Percentiles rank a stretch among this genome's conserved stretches.
Evolutionary conservation across 1,284 basidiomycete genomes (phyloP).

Genomic region (Bothia castanella): DNA sequence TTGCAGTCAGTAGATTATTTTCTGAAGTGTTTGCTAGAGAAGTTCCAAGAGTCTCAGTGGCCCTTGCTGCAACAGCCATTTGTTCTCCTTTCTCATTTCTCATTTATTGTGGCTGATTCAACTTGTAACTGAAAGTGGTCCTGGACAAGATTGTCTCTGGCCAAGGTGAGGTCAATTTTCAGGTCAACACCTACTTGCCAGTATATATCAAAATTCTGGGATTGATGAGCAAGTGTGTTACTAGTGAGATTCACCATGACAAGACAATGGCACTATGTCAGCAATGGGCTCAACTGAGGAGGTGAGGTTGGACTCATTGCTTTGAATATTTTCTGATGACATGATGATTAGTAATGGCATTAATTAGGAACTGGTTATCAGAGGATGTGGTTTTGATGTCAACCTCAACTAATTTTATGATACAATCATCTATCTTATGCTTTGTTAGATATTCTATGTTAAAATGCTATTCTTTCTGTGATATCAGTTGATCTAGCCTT

Average conservation of each 20-base stretch:
- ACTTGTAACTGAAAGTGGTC: background rate
- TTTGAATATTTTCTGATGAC: too few relatives aligned
- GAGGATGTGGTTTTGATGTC: background rate
- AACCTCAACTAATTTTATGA: too few relatives aligned
- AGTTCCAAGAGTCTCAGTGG: background rate
- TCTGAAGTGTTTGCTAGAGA: background rate
- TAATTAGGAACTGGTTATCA: too few relatives aligned
- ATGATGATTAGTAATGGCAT: too few relatives aligned
- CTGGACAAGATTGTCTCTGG: background rate
- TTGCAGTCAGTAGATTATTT: background rate
- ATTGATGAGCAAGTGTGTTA: slow-evolving; percentile 3
- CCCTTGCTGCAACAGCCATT: background rate
- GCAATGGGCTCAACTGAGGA: slow-evolving; percentile 1
- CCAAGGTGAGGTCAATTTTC: background rate
- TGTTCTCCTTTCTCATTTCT: background rate
- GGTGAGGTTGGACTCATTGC: too few relatives aligned
- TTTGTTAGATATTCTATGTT: too few relatives aligned
- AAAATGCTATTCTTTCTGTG: too few relatives aligned
- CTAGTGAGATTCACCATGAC: background rate
- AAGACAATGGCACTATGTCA: background rate
- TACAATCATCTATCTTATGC: too few relatives aligned
- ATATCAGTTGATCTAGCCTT: too few relatives aligned
- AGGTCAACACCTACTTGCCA: background rate
- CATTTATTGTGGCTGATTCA: background rate
- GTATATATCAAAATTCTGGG: background rate